Conservation (phyloP, 306 rosid genomes). For the Lathyrus aphaca region DNA sequence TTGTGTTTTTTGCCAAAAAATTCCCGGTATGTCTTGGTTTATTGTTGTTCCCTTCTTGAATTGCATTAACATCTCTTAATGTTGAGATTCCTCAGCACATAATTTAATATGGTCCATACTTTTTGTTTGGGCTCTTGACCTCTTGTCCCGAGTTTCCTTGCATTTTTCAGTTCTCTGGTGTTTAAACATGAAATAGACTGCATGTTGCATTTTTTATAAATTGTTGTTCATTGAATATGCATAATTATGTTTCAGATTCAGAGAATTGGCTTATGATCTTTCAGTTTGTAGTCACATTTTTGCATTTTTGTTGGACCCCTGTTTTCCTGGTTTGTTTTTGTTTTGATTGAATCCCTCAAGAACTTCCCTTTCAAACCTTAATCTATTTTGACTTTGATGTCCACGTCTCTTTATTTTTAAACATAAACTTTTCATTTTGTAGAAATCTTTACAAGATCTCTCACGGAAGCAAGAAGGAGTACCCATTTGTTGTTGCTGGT, state of each 20-base stretch:
- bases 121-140: slow-evolving; percentile 19
- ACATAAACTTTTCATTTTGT: slow-evolving; percentile 45
- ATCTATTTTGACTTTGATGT: slow-evolving; percentile 25
- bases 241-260: not conserved
- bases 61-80: slow-evolving; percentile 17
- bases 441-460: slow-evolving; percentile 97
- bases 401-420: slow-evolving; percentile 21
- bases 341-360: slow-evolving; percentile 9
- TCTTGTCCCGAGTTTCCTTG: slow-evolving; percentile 2
- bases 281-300: not conserved
- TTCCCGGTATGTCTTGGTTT: slow-evolving; percentile 74
- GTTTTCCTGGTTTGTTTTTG: not conserved
- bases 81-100: not conserved
- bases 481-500: slow-evolving; percentile 99
- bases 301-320: slow-evolving; percentile 15
- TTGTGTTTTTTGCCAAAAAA: slow-evolving; percentile 78
- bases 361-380: not conserved
- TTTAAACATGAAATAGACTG: not conserved
- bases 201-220: slow-evolving; percentile 25
- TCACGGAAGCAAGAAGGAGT: slow-evolving; percentile 97
- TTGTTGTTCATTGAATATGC: slow-evolving; percentile 10
- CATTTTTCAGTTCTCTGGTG: slow-evolving; percentile 33
- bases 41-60: slow-evolving; percentile 11
- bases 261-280: slow-evolving; percentile 10
- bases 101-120: slow-evolving; percentile 8